Base-by-base conservation (phyloP, 2,329 filamentous ascomycete species). In the Aspergillus unguis region DNA sequence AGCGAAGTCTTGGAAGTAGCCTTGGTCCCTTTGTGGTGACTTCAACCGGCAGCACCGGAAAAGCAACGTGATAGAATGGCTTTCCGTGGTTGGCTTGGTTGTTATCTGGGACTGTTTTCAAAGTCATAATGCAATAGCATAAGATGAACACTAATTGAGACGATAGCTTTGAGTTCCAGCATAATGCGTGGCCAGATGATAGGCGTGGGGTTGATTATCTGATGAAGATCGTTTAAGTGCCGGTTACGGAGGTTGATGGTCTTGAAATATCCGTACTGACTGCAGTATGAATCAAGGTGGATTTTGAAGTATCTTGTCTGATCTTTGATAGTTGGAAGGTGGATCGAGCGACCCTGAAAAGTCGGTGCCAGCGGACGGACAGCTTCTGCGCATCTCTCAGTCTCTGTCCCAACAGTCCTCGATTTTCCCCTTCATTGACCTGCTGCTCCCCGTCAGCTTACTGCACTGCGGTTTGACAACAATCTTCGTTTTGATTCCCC, bases 1-100 rank as follows among this genome's bases (percentile, higher is more conserved):
- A 17, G 17, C 17, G 43, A 45, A 43, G 42, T 44, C 37, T 48
- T 54, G 48, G 55, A 44, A 52, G 35, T 17, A 17, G 23, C n/a
- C 32, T 31, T 36, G 29, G 46, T 11, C 33, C 26, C 44, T 27
- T 44, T 38, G 47, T 32, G 51, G 37, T 52, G 44, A 48, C 27
- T 50, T 45, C 43, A 38, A 40, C 36, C 25, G 27, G 32, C 38
- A 27, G 38, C 47, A 26, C 37, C 42, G 31, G 44, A 44, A 49
- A 49, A 54, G 52, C 58, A 69, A 68, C 66, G 66, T 68, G 66
- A 56, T 54, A 57, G 42, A 26, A 59, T 44, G 50, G 52, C 44
- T 45, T 17, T 53, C 43, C 60, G 63, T 69, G 66, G 66, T 69
- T 69, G 66, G 66, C 59, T 59, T 65, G 44, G 25, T 46, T 28